These are phyloP conservation scores for Penicillium sp. DNA, from an alignment of 2,329 filamentous ascomycete genomes.

Conservation along the genomic window DNA sequence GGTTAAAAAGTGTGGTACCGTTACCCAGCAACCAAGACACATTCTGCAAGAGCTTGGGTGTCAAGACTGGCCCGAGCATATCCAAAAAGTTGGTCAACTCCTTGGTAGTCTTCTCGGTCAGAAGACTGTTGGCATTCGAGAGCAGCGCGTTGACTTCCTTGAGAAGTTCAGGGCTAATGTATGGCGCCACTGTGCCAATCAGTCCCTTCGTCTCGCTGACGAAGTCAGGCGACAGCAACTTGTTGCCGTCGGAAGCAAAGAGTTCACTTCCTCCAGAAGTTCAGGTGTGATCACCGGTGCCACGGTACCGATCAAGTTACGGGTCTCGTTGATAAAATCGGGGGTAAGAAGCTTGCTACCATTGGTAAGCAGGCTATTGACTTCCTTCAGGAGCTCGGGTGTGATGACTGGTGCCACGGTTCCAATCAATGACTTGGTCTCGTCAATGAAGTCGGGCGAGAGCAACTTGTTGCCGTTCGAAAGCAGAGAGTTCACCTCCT, in stretches of 20 bases:
- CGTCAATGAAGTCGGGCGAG: slow-evolving; percentile 29
- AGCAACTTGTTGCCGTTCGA: slow-evolving; percentile 31
- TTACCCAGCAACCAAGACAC: slow-evolving; percentile 8
- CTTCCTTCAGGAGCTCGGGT: neutral
- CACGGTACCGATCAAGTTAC: slow-evolving; percentile 16
- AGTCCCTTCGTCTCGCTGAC: slow-evolving; percentile 7
- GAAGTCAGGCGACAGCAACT: slow-evolving; percentile 6
- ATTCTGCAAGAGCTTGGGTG: neutral
- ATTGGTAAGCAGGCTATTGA: slow-evolving; percentile 7
- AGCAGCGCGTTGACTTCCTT: slow-evolving; percentile 26
- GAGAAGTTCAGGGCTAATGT: slow-evolving; percentile 23
- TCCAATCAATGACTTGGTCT: slow-evolving; percentile 24
- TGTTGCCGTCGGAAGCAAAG: slow-evolving; percentile 18
- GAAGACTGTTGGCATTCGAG: slow-evolving; percentile 26
- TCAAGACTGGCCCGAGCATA: slow-evolving; percentile 23
- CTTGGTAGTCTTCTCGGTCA: slow-evolving; percentile 26
- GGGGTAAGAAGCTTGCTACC: slow-evolving; percentile 9
- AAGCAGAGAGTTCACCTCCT: slow-evolving; percentile 25
- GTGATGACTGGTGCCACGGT: slow-evolving; percentile 23
- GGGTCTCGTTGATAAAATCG: slow-evolving; percentile 4
- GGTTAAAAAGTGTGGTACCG: slow-evolving; percentile 17
- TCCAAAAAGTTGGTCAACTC: slow-evolving; percentile 23
- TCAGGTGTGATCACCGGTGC: slow-evolving; percentile 21
- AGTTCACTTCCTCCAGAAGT: slow-evolving; percentile 18
- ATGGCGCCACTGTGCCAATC: slow-evolving; percentile 19